A percentile compares a stretch with the other conserved stretches of the same genome.
These are phyloP conservation scores for Coleophoma eucalyptorum DNA, from an alignment of 2,329 filamentous ascomycete species.

Conservation along the genomic window DNA sequence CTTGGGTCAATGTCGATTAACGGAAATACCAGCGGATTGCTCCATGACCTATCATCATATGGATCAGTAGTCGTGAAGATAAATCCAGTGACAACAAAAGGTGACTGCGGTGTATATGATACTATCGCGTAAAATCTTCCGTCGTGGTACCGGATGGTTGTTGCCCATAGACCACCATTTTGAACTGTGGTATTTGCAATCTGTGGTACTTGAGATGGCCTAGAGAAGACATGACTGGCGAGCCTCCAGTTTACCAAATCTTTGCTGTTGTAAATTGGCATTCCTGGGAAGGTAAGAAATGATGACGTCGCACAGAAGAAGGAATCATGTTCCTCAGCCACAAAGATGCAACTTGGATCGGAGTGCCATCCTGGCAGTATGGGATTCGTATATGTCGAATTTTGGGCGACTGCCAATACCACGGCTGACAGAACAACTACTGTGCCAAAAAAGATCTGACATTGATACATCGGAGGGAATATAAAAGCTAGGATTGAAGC, in stretches of 20 bases:
- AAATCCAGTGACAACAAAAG: constrained; percentile 26
- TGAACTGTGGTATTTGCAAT: constrained; percentile 17
- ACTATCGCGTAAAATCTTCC: constrained; percentile 39
- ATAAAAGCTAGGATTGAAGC: no score
- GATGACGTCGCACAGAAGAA: constrained; percentile 49
- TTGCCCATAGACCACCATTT: constrained; percentile 39
- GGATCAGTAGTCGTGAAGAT: constrained; percentile 37
- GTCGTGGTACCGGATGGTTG: constrained; percentile 38
- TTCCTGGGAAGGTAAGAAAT: constrained; percentile 47
- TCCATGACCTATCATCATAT: constrained; percentile 35
- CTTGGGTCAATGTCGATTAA: neutral
- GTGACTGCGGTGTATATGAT: neutral
- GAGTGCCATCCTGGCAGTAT: constrained; percentile 46
- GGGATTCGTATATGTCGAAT: constrained; percentile 31
- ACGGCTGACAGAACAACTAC: neutral
- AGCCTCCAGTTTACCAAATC: constrained; percentile 47
- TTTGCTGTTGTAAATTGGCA: constrained; percentile 48
- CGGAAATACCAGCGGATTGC: constrained; percentile 22
- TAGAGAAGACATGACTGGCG: constrained; percentile 33
- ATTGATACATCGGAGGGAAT: no score
- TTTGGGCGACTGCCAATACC: neutral
- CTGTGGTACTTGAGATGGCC: constrained; percentile 34
- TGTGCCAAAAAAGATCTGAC: no score
- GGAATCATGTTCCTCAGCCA: constrained; percentile 34
- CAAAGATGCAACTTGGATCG: constrained; percentile 41